Evolutionary conservation across 2,329 filamentous ascomycete genomes (phyloP), one percentile per base, ranked within the genome.

Genomic region (Juglanconis sp.): DNA sequence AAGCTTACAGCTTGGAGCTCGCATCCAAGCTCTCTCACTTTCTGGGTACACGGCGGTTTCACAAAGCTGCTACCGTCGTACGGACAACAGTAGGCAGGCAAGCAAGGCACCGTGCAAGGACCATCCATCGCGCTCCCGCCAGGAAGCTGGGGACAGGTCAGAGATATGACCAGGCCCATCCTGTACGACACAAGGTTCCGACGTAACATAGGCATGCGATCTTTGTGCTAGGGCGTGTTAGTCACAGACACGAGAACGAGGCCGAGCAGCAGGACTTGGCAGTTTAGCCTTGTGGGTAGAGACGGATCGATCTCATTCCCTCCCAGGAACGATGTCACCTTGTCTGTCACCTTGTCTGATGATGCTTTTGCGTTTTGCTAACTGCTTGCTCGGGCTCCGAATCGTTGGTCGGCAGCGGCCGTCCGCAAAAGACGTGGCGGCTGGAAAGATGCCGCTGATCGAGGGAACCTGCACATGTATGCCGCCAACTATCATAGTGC

Each of bases 281-380:
- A 5, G 30, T 9, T 10, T 10, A 31, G 24, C n/a, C 46, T 32
- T 48, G 17, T 7, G 5, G 6, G 6, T 7, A 3, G 32, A 36
- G 38, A 46, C 52, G 52, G 52, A 54, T 54, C 52, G 52, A 54
- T 54, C 52, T 54, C 52, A 17, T 46, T 24, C 24, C 52, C 24
- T 34, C 52, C 30, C 40, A 46, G 38, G n/a, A 17, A 51, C 49
- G 49, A 36, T 35, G 31, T 54, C 30, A 54, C 40, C 30, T 11
- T 38, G 17, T 35, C 24, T 38, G 11, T 11, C 35, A 38, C 35
- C 7, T 38, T 38, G 35, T 8, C 35, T 38, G 35, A 7, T 38
- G 7, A 38, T 38, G 7, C 8, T 11, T 38, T 11, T 24, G 24
- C 24, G 24, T 2, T 2, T 24, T 24, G 24, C 24, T 24, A 24